phyloP scores from a whole-genome alignment of 2,329 filamentous ascomycete genomes.

The Myriosclerotinia curreyana region DNA sequence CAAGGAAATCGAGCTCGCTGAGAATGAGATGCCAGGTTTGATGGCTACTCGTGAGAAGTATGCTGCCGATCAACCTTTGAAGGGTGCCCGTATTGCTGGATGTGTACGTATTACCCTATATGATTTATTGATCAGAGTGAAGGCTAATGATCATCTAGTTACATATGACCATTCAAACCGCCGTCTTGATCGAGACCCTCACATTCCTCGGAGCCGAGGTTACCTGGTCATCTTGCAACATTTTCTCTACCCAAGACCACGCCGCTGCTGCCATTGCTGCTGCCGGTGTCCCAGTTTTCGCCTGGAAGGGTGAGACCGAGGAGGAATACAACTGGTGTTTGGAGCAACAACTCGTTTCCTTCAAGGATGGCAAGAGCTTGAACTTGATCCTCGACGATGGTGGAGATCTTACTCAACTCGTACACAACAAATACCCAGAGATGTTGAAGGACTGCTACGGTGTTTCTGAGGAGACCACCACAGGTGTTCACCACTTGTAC shows the following conservation, averaged over 20 bases:
- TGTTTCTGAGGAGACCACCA: conserved; percentile 99
- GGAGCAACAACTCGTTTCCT: conserved; percentile 94
- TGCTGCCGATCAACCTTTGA: conserved; percentile 85
- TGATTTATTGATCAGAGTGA: conserved; percentile 59
- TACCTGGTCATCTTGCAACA: conserved; percentile 99
- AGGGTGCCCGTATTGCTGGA: conserved; percentile 92
- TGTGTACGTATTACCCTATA: conserved; percentile 56
- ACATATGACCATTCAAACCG: conserved; percentile 88
- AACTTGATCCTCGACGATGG: conserved; percentile 99
- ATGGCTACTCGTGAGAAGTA: conserved; percentile 95
- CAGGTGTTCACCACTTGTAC: conserved; percentile 99
- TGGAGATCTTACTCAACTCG: conserved; percentile 92
- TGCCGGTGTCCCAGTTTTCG: conserved; percentile 69
- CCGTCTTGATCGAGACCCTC: conserved; percentile 98
- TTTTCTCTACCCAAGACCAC: conserved; percentile 98
- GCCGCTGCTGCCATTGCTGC: conserved; percentile 97
- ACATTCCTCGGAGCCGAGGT: conserved; percentile 93
- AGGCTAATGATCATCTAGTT: conserved; percentile 16
- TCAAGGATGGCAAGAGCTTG: conserved; percentile 94
- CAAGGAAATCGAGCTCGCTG: conserved; percentile 97
- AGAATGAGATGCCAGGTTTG: conserved; percentile 96
- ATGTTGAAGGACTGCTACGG: conserved; percentile 98
- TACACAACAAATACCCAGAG: conserved; percentile 98
- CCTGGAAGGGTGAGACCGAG: conserved; percentile 84
- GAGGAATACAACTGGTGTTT: conserved; percentile 99